phyloP scores from a whole-genome alignment of 768 basidiomycete species.

The Daedalea quercina region DNA sequence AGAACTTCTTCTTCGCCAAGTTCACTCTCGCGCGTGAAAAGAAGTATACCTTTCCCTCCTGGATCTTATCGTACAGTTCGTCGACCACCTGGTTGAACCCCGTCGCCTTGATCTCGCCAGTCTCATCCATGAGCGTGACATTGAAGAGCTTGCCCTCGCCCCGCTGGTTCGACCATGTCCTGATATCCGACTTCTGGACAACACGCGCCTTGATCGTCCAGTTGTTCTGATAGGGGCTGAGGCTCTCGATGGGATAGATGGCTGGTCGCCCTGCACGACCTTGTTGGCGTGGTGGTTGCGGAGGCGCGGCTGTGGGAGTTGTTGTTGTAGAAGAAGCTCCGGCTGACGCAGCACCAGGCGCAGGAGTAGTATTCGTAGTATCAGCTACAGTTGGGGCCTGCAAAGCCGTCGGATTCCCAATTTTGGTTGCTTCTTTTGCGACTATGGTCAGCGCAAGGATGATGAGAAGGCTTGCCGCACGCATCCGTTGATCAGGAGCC shows the following conservation, averaged over 20 bases:
- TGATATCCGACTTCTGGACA: conserved; percentile 83
- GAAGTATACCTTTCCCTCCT: conserved; percentile 91
- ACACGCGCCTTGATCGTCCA: conserved; percentile 98
- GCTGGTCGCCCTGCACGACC: conserved; percentile 15
- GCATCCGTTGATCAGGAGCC: background rate
- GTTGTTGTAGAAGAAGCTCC: background rate
- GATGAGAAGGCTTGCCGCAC: conserved; percentile 62
- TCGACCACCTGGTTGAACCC: conserved; percentile 86
- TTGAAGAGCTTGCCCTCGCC: conserved; percentile 96
- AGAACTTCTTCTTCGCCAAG: conserved; percentile 96
- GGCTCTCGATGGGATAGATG: conserved; percentile 83
- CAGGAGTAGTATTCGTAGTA: background rate
- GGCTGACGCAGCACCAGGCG: background rate
- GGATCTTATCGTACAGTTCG: conserved; percentile 72
- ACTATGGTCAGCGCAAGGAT: conserved; percentile 61
- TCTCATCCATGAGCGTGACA: conserved; percentile 90
- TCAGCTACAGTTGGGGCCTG: conserved; percentile 11
- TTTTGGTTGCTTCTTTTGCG: conserved; percentile 52
- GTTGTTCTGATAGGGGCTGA: conserved; percentile 96
- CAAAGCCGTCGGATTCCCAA: conserved; percentile 52
- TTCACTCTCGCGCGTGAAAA: conserved; percentile 88
- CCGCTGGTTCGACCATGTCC: conserved; percentile 78
- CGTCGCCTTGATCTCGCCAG: conserved; percentile 86
- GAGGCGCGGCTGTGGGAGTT: background rate
- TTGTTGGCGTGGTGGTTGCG: background rate